Conservation (phyloP, 2,329 filamentous ascomycete genomes). For the Scedosporium boydii region DNA sequence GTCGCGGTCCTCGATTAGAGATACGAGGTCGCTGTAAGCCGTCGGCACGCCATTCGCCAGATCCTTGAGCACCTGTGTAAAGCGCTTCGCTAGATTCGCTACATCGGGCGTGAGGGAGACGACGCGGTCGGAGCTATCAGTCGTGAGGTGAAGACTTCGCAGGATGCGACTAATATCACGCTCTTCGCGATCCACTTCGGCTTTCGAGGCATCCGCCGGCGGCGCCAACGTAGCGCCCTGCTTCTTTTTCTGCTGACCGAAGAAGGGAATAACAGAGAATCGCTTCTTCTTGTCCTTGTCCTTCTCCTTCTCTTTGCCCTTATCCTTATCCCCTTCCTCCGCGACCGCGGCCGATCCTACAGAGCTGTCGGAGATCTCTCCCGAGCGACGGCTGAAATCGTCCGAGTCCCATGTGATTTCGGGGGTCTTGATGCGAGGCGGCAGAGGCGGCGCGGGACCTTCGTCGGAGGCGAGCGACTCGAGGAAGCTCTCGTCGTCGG, state of each 20-base stretch:
- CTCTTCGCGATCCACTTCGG: conserved; percentile 37
- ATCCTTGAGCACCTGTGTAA: conserved; percentile 87
- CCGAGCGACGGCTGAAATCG: conserved; percentile 8
- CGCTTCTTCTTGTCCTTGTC: conserved; percentile 21
- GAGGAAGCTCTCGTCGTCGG: conserved; percentile 50
- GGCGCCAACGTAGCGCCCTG: conserved; percentile 19
- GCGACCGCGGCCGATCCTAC: conserved; percentile 11
- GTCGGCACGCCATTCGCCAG: conserved; percentile 87
- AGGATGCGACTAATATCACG: conserved; percentile 75
- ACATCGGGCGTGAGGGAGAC: conserved; percentile 80
- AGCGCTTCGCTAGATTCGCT: conserved; percentile 68
- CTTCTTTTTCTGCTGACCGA: conserved; percentile 29
- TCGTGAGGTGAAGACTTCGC: conserved; percentile 73
- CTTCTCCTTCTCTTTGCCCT: conserved; percentile 21
- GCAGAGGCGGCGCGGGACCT: conserved; percentile 42
- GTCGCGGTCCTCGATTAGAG: conserved; percentile 51
- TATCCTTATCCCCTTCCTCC: conserved; percentile 21
- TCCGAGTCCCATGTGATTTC: conserved; percentile 37
- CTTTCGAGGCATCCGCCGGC: conserved; percentile 26
- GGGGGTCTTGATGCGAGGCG: conserved; percentile 40
- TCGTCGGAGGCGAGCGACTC: conserved; percentile 39
- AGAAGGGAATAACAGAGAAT: conserved; percentile 23
- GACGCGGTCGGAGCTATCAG: conserved; percentile 70
- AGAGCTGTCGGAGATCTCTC: conserved; percentile 23
- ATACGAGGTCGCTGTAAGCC: conserved; percentile 77